Evolutionary conservation across 345 rosid genomes (phyloP).

Genomic region (Triadica sebifera): DNA sequence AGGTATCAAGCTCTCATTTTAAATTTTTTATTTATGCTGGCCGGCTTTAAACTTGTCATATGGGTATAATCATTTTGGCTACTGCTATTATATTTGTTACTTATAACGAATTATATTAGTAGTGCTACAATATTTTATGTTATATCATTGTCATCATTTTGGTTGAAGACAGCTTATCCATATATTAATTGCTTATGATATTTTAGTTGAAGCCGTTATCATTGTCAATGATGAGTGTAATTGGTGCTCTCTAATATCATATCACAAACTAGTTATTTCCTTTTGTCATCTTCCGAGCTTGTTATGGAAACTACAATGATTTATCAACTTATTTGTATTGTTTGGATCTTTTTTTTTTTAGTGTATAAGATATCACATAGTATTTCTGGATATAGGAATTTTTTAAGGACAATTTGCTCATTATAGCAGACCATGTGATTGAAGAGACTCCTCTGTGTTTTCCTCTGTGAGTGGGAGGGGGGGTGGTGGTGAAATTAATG

Average conservation of each 20-base stretch:
- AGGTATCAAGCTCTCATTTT: neutral
- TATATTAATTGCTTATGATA: too few relatives aligned
- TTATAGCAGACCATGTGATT: neutral
- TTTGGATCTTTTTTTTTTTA: neutral
- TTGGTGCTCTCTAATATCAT: neutral
- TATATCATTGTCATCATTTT: conserved; percentile 3
- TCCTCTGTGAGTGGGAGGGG: too few relatives aligned
- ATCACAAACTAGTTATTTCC: neutral
- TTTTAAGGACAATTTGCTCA: neutral
- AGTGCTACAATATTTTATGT: neutral
- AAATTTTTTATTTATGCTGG: neutral
- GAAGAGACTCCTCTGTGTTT: neutral
- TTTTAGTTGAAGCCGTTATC: neutral
- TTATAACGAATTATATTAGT: neutral
- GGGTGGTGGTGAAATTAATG: too few relatives aligned
- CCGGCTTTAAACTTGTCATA: neutral
- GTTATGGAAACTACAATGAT: neutral
- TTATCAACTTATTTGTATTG: neutral
- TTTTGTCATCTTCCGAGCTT: neutral
- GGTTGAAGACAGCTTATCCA: neutral
- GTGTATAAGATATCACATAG: neutral
- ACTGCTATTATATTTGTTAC: neutral
- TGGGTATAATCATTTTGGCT: neutral
- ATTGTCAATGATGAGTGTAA: neutral
- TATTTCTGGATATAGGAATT: neutral